Evolutionary conservation across 2,329 filamentous ascomycete genomes (phyloP), one percentile per base, ranked within the genome.

Genomic region (Gnomoniopsis sp.): DNA sequence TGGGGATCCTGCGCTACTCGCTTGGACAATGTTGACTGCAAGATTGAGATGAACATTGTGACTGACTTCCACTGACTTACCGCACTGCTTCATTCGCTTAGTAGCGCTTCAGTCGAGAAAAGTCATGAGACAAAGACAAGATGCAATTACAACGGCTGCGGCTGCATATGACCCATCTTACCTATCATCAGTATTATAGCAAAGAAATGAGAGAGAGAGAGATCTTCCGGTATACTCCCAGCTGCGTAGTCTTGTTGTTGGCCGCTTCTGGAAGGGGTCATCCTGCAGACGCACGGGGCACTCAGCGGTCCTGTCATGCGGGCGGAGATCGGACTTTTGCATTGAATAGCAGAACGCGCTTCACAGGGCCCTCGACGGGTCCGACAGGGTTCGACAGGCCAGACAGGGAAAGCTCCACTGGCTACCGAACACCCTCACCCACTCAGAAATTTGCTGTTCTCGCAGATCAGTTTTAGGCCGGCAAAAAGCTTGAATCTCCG

Each of bases 241-340:
- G 4, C 12, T 41, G 36, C 36, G 36, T 17, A 14, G n/a, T n/a
- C n/a, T 14, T 41, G 14, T 41, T 41, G 6, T 41, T 15, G 36
- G 19, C 34, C n/a, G 21, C 6, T 44, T 41, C 17, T 6, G n/a
- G 26, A 34, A 50, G 41, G 59, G 59, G 49, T 61, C 59, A 61
- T 48, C 41, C 34, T 48, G 49, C 10, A 14, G 49, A 17, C 17
- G 53, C 57, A 59, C 59, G 57, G 56, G 57, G 34, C 59, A 46
- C 38, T 3, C 3, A 12, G 36, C 30, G 53, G 48, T 30, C 49
- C 55, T 44, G 55, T 55, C 55, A 55, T 47, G 59, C 33, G 55
- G 26, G 26, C 26, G 26, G 26, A 30, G 55, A 41, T 33, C 26
- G 38, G 36, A 30, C 26, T 4, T 19, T 33, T 49, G 48, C 48